Percentiles rank a stretch among this genome's conserved stretches.
Evolutionary conservation across 169 alveolate genomes (phyloP).

Genomic region (Ichthyophthirius multifiliis): DNA sequence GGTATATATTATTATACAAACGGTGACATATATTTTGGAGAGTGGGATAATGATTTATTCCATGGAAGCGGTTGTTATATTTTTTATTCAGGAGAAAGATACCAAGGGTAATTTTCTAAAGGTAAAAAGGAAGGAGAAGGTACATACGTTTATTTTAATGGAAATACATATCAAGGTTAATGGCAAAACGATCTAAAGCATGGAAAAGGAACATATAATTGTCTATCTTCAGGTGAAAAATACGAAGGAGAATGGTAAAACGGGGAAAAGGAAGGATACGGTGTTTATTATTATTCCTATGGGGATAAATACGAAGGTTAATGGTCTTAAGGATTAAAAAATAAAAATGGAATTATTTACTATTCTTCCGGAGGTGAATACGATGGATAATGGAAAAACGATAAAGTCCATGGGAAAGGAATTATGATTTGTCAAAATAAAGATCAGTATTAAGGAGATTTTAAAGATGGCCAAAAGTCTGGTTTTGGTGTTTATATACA

Average conservation of each 20-base stretch:
- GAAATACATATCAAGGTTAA: slow-evolving; percentile 25
- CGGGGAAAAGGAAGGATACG: slow-evolving; percentile 26
- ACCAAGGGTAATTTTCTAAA: slow-evolving; percentile 4
- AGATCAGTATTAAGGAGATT: too few relatives aligned
- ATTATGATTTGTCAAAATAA: neutral
- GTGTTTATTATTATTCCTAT: slow-evolving; percentile 15
- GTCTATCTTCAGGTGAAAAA: slow-evolving; percentile 8
- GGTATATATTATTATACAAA: slow-evolving; percentile 26
- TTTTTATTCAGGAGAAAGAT: neutral
- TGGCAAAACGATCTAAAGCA: slow-evolving; percentile 34
- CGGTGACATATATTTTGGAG: slow-evolving; percentile 22
- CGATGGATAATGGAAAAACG: slow-evolving; percentile 1
- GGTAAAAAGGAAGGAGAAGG: slow-evolving; percentile 34
- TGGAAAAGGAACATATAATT: slow-evolving; percentile 27
- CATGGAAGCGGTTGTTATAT: slow-evolving; percentile 1
- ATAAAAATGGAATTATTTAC: slow-evolving; percentile 24
- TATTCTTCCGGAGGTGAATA: slow-evolving; percentile 18
- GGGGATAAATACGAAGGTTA: slow-evolving; percentile 26
- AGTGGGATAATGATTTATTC: neutral
- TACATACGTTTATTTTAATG: slow-evolving; percentile 20
- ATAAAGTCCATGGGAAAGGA: neutral
- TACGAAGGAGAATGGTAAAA: slow-evolving; percentile 41
- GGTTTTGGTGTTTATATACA: too few relatives aligned
- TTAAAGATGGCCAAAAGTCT: too few relatives aligned
- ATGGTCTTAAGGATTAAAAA: slow-evolving; percentile 7